phyloP scores from a whole-genome alignment of 2,329 filamentous ascomycete species.

The Leptosphaerulina australis region DNA sequence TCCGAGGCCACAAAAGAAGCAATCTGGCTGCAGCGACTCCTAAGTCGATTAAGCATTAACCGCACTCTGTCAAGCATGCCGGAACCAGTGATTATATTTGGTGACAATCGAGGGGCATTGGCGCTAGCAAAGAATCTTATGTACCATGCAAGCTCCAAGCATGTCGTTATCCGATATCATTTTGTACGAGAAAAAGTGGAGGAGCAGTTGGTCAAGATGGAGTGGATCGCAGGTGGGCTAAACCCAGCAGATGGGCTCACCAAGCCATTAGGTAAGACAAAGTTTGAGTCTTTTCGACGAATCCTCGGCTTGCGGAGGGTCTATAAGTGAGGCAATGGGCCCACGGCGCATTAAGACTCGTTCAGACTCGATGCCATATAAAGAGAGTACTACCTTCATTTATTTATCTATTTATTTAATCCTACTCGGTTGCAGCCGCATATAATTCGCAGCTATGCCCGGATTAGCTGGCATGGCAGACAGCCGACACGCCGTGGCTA shows the following conservation, averaged over 20 bases:
- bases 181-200: slow-evolving; percentile 4
- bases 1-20: slow-evolving; percentile 28
- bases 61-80: background rate
- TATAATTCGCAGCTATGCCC: too few relatives aligned
- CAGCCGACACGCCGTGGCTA: too few relatives aligned
- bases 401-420: too few relatives aligned
- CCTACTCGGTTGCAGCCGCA: too few relatives aligned
- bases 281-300: too few relatives aligned
- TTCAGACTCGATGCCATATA: too few relatives aligned
- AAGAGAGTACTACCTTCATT: too few relatives aligned
- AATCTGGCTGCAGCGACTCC: slow-evolving; percentile 22
- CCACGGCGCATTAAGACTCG: too few relatives aligned
- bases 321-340: too few relatives aligned
- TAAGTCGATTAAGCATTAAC: slow-evolving; percentile 6
- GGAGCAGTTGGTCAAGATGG: background rate
- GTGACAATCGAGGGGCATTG: slow-evolving; percentile 21
- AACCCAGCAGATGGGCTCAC: background rate
- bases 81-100: slow-evolving; percentile 6
- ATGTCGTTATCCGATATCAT: slow-evolving; percentile 21
- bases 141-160: slow-evolving; percentile 7
- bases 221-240: background rate
- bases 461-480: too few relatives aligned
- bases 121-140: background rate
- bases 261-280: too few relatives aligned
- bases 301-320: too few relatives aligned